phyloP scores from a whole-genome alignment of 805 yeast species.

The Zygosaccharomyces rouxii region DNA sequence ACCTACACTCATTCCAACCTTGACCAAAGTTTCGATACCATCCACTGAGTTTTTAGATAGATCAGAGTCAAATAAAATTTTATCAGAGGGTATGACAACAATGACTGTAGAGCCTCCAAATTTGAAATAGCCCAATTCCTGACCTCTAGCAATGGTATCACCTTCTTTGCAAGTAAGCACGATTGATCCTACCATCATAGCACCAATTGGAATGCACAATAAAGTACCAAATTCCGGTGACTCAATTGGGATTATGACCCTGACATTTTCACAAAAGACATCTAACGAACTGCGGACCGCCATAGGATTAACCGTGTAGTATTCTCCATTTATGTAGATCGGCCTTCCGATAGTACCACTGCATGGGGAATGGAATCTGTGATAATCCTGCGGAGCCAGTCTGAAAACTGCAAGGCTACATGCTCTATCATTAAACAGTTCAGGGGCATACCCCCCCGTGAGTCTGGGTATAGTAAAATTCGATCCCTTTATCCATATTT shows the following conservation, averaged over 20 bases:
- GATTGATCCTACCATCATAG: slow-evolving; percentile 98
- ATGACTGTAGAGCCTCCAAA: slow-evolving; percentile 93
- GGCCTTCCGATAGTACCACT: slow-evolving; percentile 67
- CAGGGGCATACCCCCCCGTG: slow-evolving; percentile 35
- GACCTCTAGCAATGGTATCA: slow-evolving; percentile 56
- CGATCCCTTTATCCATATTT: slow-evolving; percentile 86
- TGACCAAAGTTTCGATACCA: slow-evolving; percentile 73
- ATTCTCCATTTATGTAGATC: slow-evolving; percentile 74
- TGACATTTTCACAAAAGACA: slow-evolving; percentile 87
- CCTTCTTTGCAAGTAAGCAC: slow-evolving; percentile 64
- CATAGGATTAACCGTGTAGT: slow-evolving; percentile 97
- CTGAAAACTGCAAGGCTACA: slow-evolving; percentile 77
- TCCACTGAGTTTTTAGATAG: slow-evolving; percentile 60
- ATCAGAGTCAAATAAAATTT: slow-evolving; percentile 67
- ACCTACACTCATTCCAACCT: slow-evolving; percentile 91
- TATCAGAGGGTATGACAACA: slow-evolving; percentile 51
- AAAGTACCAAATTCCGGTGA: slow-evolving; percentile 75
- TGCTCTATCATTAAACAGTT: slow-evolving; percentile 39
- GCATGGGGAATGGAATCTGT: slow-evolving; percentile 87
- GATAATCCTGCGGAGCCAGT: slow-evolving; percentile 96
- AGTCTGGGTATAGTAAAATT: slow-evolving; percentile 65
- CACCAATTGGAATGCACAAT: slow-evolving; percentile 81
- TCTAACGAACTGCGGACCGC: slow-evolving; percentile 84
- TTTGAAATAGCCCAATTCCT: slow-evolving; percentile 89
- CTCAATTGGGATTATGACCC: slow-evolving; percentile 73